Evolutionary conservation across 257 asterid genomes (phyloP).

Genomic region (Scutellaria baicalensis): DNA sequence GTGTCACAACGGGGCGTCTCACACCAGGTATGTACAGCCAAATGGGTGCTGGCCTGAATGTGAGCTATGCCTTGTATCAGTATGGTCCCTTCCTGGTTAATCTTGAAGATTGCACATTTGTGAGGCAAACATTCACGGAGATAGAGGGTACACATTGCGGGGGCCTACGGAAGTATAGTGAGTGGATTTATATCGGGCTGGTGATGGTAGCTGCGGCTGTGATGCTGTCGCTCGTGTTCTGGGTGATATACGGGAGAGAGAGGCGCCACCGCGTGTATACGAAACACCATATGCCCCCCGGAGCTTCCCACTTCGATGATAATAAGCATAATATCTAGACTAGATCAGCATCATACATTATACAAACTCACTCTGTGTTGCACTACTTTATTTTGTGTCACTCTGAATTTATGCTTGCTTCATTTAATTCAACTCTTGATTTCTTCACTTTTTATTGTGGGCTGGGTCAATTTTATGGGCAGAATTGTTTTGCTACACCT

Average conservation of each 20-base stretch:
- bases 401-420: too few species aligned
- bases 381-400: too few species aligned
- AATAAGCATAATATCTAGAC: conserved; percentile 34
- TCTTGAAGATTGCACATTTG: conserved; percentile 72
- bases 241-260: conserved; percentile 95
- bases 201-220: conserved; percentile 71
- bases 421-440: too few species aligned
- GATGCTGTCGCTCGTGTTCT: conserved; percentile 46
- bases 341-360: not conserved
- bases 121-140: conserved; percentile 57
- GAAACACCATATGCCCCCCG: conserved; percentile 38
- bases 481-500: too few species aligned
- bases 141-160: conserved; percentile 49
- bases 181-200: conserved; percentile 62
- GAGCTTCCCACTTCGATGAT: conserved; percentile 17
- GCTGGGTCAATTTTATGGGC: too few species aligned
- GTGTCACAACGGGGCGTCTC: conserved; percentile 65
- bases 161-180: conserved; percentile 50
- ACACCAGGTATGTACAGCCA: conserved; percentile 53
- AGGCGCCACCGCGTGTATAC: conserved; percentile 71
- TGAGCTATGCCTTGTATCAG: conserved; percentile 66
- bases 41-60: conserved; percentile 71
- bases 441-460: too few species aligned
- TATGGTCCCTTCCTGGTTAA: conserved; percentile 78
- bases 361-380: too few species aligned